Conservation (phyloP, 2,329 filamentous ascomycete genomes). For the Colletotrichum sidae region DNA sequence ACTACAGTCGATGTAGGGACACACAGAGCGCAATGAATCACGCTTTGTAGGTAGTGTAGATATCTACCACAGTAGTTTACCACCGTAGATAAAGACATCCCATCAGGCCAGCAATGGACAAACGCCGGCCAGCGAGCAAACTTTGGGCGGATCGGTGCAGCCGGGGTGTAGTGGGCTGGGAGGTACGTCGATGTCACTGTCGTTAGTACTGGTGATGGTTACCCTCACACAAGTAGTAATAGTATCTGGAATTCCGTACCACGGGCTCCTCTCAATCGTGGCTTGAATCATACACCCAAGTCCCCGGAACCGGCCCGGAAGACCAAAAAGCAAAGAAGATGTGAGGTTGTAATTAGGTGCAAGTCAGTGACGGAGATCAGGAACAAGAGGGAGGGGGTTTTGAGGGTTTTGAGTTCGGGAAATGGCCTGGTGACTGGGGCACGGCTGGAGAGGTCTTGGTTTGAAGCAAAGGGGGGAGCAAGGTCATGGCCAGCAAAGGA, state of each 20-base stretch:
- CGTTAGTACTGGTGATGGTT: no score
- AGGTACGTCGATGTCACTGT: no score
- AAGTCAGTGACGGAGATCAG: conserved; percentile 24
- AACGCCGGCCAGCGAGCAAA: conserved; percentile 30
- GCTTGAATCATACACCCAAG: neutral
- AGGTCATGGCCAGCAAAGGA: neutral
- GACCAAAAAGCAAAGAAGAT: neutral
- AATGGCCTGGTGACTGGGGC: conserved; percentile 17
- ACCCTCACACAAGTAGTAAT: no score
- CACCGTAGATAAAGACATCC: neutral
- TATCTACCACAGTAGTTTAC: no score
- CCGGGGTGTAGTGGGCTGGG: neutral
- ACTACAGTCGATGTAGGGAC: no score
- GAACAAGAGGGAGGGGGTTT: neutral
- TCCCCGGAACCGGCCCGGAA: neutral
- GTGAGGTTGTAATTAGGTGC: conserved; percentile 34
- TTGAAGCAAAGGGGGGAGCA: neutral
- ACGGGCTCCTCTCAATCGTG: no score
- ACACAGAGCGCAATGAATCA: no score
- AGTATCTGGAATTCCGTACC: no score
- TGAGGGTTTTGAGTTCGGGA: conserved; percentile 25
- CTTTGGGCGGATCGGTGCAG: conserved; percentile 23
- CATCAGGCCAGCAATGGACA: conserved; percentile 16
- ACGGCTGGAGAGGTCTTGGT: conserved; percentile 11
- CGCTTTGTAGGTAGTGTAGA: no score